phyloP scores from a whole-genome alignment of 495 filamentous ascomycete species.

The Xylaria flabelliformis region DNA sequence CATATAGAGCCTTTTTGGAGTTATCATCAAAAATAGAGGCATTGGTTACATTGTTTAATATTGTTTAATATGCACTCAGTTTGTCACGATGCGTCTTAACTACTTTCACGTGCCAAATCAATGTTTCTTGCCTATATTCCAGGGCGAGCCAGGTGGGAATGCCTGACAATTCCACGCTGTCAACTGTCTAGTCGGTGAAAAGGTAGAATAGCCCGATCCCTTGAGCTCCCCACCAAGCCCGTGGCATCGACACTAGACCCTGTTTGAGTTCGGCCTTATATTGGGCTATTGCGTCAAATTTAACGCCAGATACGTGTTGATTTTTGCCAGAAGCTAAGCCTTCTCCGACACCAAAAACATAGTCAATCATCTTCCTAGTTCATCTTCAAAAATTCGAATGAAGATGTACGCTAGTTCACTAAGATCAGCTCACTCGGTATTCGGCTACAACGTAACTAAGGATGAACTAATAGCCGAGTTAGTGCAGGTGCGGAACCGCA shows the following conservation, averaged over 20 bases:
- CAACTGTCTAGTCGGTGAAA: not conserved
- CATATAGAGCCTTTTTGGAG: not conserved
- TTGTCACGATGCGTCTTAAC: not conserved
- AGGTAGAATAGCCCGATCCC: not conserved
- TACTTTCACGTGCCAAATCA: not conserved
- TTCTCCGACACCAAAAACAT: not conserved
- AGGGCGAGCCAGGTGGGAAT: not conserved
- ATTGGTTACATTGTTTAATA: not conserved
- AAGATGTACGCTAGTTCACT: not conserved
- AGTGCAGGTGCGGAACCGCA: conserved; percentile 9
- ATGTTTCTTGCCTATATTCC: not conserved
- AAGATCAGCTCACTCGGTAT: not conserved
- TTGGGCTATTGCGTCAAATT: not conserved
- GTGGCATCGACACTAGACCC: not conserved
- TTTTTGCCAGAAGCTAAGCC: not conserved
- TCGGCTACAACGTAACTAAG: conserved; percentile 3
- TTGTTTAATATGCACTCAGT: not conserved
- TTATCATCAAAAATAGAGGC: conserved; percentile 13
- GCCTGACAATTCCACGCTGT: not conserved
- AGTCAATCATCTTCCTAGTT: not conserved
- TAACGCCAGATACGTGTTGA: not conserved
- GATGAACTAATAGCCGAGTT: not conserved
- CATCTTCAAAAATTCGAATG: not conserved
- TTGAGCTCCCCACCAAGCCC: not conserved
- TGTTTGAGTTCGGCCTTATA: not conserved